Percentiles rank a stretch among this genome's conserved stretches.
phyloP scores from a whole-genome alignment of 1,284 basidiomycete genomes.

The Boletellus deceptivus region DNA sequence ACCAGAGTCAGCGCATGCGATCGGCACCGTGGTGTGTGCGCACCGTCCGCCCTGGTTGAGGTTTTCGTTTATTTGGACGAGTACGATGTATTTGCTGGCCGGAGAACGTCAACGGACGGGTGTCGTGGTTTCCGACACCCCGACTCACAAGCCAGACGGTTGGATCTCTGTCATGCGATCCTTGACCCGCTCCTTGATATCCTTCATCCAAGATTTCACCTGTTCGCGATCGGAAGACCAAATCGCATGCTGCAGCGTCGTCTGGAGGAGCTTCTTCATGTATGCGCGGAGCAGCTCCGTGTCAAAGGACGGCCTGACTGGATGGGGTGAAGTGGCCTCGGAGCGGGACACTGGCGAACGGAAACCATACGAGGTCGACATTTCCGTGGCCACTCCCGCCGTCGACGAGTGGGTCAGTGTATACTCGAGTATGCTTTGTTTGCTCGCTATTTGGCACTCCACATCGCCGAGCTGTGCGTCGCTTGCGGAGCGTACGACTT shows the following conservation, averaged over 20 bases:
- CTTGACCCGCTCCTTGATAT: slow-evolving; percentile 78
- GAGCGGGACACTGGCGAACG: slow-evolving; percentile 36
- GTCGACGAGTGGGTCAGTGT: not conserved
- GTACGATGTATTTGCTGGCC: slow-evolving; percentile 75
- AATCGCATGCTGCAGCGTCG: slow-evolving; percentile 58
- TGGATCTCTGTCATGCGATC: slow-evolving; percentile 80
- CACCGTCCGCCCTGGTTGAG: slow-evolving; percentile 78
- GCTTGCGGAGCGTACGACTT: not conserved
- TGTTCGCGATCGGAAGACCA: slow-evolving; percentile 71
- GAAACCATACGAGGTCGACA: slow-evolving; percentile 30
- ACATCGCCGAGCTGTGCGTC: not conserved
- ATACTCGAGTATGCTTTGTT: slow-evolving; percentile 16
- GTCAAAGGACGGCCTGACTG: slow-evolving; percentile 57
- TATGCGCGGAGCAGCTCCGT: slow-evolving; percentile 68
- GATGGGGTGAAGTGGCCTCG: slow-evolving; percentile 33
- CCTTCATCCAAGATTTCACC: slow-evolving; percentile 73
- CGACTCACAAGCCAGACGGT: slow-evolving; percentile 73
- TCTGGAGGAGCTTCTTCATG: slow-evolving; percentile 73
- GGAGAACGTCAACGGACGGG: slow-evolving; percentile 16
- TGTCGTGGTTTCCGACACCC: not conserved
- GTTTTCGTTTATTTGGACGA: slow-evolving; percentile 81
- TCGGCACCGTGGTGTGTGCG: slow-evolving; percentile 2
- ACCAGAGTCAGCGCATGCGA: slow-evolving; percentile 8
- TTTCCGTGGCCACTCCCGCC: slow-evolving; percentile 2
- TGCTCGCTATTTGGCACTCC: slow-evolving; percentile 18